These are phyloP conservation scores for Tuber aestivum DNA, from an alignment of 495 filamentous ascomycete genomes.

Conservation along the genomic window DNA sequence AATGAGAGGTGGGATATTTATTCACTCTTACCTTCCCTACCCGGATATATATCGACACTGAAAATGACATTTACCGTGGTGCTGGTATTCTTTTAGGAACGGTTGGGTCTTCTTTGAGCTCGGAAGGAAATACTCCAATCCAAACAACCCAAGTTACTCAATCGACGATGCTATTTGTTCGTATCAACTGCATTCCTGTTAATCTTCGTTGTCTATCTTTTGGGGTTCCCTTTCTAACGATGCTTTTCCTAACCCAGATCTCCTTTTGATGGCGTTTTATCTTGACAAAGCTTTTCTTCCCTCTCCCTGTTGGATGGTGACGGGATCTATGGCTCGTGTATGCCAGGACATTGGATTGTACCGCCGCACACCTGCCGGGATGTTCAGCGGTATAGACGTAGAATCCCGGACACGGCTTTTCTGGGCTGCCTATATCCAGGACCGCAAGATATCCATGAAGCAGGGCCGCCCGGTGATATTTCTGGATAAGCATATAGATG, in stretches of 20 bases:
- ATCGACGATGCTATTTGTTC: conserved; percentile 40
- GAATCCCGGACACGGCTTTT: conserved; percentile 40
- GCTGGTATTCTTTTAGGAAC: conserved; percentile 27
- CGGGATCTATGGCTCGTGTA: conserved; percentile 38
- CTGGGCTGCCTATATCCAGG: conserved; percentile 42
- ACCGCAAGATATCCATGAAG: conserved; percentile 38
- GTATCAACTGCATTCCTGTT: background rate
- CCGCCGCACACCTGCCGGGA: conserved; percentile 24
- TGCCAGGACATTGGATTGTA: conserved; percentile 41
- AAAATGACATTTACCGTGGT: background rate
- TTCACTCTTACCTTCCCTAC: background rate
- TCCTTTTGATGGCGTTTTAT: conserved; percentile 41
- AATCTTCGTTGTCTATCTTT: background rate
- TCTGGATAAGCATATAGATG: conserved; percentile 36
- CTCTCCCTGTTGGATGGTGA: conserved; percentile 42
- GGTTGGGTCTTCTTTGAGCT: conserved; percentile 42
- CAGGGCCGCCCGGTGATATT: conserved; percentile 38
- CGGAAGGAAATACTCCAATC: conserved; percentile 38
- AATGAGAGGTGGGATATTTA: conserved; percentile 33
- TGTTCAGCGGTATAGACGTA: conserved; percentile 26
- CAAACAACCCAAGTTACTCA: conserved; percentile 37
- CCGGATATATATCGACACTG: background rate
- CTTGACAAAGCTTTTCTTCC: conserved; percentile 41
- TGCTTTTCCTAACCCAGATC: conserved; percentile 20
- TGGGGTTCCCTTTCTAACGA: conserved; percentile 10